These are phyloP conservation scores for Populus nigra DNA, from an alignment of 345 rosid species.

Conservation along the genomic window DNA sequence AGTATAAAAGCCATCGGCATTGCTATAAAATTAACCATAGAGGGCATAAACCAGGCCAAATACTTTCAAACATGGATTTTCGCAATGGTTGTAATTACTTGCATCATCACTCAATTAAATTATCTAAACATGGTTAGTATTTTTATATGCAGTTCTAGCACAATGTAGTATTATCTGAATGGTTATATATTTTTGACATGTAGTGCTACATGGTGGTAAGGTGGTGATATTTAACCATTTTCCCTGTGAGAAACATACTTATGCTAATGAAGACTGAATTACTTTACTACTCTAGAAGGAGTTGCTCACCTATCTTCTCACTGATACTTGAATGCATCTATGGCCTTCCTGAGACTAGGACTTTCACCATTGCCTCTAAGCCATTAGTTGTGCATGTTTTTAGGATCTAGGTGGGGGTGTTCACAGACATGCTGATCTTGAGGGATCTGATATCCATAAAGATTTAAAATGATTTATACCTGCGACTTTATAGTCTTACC, in stretches of 20 bases:
- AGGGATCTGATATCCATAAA: not conserved
- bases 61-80: constrained; percentile 72
- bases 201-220: not conserved
- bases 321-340: not conserved
- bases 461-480: not conserved
- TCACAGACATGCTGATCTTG: not conserved
- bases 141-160: not conserved
- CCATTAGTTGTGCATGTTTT: not conserved
- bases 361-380: not conserved
- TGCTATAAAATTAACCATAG: constrained; percentile 68
- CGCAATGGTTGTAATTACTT: constrained; percentile 65
- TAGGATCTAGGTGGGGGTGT: not conserved
- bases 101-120: constrained; percentile 67
- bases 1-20: constrained; percentile 82
- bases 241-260: not conserved
- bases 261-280: not conserved
- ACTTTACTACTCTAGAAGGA: not conserved
- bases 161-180: not conserved
- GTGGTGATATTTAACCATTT: not conserved
- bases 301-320: not conserved
- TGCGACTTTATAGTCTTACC: not conserved
- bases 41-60: constrained; percentile 58
- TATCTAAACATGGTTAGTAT: constrained; percentile 72
- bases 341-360: not conserved
- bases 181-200: not conserved